Conservation (phyloP, 2,329 filamentous ascomycete genomes). For the Pseudogymnoascus sp. region DNA sequence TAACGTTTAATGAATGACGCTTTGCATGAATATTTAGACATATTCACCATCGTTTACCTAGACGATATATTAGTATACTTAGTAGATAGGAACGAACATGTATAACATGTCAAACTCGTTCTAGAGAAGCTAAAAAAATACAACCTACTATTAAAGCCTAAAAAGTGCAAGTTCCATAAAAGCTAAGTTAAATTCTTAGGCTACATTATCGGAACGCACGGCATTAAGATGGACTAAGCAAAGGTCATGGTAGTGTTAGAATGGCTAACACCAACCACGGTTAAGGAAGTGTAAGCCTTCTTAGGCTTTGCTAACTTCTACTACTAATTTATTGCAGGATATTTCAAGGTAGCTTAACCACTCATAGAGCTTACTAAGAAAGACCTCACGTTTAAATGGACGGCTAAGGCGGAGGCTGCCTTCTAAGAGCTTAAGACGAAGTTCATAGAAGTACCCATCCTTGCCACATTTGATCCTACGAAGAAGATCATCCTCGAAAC, state of each 20-base stretch:
- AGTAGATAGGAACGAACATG: conserved; percentile 12
- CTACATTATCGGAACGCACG: conserved; percentile 13
- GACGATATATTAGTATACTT: conserved; percentile 28
- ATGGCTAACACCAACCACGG: conserved; percentile 13
- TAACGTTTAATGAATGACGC: conserved; percentile 23
- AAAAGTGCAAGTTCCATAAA: conserved; percentile 17
- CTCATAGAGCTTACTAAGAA: neutral
- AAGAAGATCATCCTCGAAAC: neutral
- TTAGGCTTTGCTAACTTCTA: conserved; percentile 29
- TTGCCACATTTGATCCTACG: neutral
- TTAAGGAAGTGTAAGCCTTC: conserved; percentile 23
- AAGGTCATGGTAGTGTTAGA: conserved; percentile 16
- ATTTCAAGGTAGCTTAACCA: conserved; percentile 8
- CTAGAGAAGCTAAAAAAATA: conserved; percentile 7
- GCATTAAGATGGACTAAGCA: conserved; percentile 14
- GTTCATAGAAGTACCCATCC: neutral
- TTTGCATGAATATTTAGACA: conserved; percentile 10
- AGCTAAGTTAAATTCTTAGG: conserved; percentile 15
- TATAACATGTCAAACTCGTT: conserved; percentile 9
- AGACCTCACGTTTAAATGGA: neutral
- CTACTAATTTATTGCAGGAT: conserved; percentile 23
- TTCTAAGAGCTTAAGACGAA: neutral
- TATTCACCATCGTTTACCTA: conserved; percentile 19
- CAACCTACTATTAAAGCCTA: neutral
- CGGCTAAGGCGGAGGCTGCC: neutral